Percentiles rank a stretch among this genome's conserved stretches.
Evolutionary conservation across 108 stramenopile species (phyloP).

Genomic region (Cyclostephanos invisitatus): DNA sequence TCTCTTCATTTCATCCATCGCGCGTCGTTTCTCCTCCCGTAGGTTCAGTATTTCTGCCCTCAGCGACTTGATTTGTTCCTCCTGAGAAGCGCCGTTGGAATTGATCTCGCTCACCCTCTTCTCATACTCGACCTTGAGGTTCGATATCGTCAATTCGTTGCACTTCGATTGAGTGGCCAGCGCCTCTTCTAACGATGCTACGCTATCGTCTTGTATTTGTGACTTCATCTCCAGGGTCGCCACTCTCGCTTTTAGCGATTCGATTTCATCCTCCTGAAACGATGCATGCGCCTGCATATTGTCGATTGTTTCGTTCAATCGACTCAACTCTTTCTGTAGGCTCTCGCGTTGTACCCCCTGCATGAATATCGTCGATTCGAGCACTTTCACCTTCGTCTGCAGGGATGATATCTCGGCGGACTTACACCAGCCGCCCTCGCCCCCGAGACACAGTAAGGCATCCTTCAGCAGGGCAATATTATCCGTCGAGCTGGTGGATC

Average conservation of each 20-base stretch:
- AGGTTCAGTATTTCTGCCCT: neutral
- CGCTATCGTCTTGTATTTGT: neutral
- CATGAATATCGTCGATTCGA: neutral
- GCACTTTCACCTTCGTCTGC: neutral
- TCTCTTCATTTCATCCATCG: neutral
- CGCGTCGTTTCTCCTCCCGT: neutral
- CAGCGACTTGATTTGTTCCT: neutral
- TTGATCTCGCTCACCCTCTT: neutral
- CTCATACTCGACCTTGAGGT: neutral
- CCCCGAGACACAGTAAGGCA: neutral
- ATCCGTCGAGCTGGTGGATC: neutral
- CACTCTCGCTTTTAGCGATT: neutral
- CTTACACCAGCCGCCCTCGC: neutral
- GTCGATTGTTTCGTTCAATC: neutral
- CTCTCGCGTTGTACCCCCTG: neutral
- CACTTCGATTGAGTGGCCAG: neutral
- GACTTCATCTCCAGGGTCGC: neutral
- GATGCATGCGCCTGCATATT: neutral
- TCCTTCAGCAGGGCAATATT: neutral
- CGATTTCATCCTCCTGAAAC: neutral
- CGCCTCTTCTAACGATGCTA: neutral
- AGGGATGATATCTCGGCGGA: neutral
- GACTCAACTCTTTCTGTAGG: neutral
- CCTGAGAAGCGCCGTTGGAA: neutral
- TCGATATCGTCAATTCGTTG: neutral